Percentiles rank a stretch among this genome's conserved stretches.
Conservation (phyloP, 225 moss, liverwort and hornwort species). For the Pseudisothecium myosuroides region DNA sequence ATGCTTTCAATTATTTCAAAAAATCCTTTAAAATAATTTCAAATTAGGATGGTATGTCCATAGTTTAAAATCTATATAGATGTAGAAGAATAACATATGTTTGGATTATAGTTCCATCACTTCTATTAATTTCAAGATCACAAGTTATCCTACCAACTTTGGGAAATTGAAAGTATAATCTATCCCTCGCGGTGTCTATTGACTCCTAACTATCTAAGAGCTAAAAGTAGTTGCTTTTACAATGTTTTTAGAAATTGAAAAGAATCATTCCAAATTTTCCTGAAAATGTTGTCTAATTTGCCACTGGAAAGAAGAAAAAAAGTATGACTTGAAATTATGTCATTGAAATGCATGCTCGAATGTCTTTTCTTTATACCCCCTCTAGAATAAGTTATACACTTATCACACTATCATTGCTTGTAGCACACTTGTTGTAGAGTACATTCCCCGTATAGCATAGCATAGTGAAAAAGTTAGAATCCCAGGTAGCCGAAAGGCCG, state of each 20-base stretch:
- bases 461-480: neutral
- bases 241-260: neutral
- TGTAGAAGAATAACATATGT: neutral
- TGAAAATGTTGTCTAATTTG: neutral
- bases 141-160: neutral
- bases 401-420: neutral
- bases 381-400: neutral
- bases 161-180: neutral
- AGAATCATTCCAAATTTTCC: neutral
- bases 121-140: neutral
- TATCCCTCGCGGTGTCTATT: accelerated
- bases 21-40: neutral
- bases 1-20: neutral
- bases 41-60: neutral
- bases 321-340: neutral
- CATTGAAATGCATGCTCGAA: neutral
- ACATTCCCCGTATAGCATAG: neutral
- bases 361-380: neutral
- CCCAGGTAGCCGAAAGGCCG: neutral
- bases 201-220: neutral
- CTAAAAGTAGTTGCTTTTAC: neutral
- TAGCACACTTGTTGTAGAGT: neutral
- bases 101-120: neutral
- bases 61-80: neutral
- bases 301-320: neutral